phyloP scores from a whole-genome alignment of 2,329 filamentous ascomycete species.

The Alternaria brassicae region DNA sequence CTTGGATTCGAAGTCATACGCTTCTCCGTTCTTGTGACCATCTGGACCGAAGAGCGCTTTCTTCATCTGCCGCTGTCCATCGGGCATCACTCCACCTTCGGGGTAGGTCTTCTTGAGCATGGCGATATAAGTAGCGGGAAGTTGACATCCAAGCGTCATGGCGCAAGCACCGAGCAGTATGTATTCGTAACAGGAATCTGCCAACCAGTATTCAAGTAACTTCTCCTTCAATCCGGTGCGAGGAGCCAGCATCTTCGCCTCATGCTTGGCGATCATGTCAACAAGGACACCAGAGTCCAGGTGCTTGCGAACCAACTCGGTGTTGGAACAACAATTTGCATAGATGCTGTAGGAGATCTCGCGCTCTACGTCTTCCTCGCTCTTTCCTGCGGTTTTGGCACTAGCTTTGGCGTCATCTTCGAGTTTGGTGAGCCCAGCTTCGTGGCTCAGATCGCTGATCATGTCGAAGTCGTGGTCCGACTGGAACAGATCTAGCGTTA shows the following conservation, averaged over 20 bases:
- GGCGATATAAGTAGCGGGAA: conserved; percentile 14
- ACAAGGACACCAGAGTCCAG: conserved; percentile 26
- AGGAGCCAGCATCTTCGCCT: conserved; percentile 18
- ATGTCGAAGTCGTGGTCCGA: conserved; percentile 31
- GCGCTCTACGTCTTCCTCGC: conserved; percentile 8
- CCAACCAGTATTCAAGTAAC: conserved; percentile 2
- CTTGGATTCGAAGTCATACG: conserved; percentile 31
- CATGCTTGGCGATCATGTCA: conserved; percentile 18
- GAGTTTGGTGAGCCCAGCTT: conserved; percentile 23
- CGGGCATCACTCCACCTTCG: conserved; percentile 22
- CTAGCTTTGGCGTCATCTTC: conserved; percentile 16
- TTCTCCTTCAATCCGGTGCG: conserved; percentile 9
- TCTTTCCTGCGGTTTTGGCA: conserved; percentile 20
- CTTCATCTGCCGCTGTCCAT: conserved; percentile 24
- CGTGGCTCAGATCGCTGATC: conserved; percentile 15
- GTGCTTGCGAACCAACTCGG: conserved; percentile 24
- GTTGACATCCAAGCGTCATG: conserved; percentile 27
- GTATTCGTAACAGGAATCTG: conserved; percentile 26
- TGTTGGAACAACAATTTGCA: conserved; percentile 13
- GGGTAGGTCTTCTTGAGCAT: conserved; percentile 31
- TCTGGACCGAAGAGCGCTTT: conserved; percentile 29
- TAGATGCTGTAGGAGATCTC: conserved; percentile 20
- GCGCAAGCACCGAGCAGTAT: conserved; percentile 30
- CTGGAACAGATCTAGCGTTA: conserved; percentile 26
- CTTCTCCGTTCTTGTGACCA: conserved; percentile 22